Percentiles rank a stretch among this genome's conserved stretches.
Evolutionary conservation across 1,139 yeast species (phyloP).

Genomic region (Zygosaccharomyces sapae): DNA sequence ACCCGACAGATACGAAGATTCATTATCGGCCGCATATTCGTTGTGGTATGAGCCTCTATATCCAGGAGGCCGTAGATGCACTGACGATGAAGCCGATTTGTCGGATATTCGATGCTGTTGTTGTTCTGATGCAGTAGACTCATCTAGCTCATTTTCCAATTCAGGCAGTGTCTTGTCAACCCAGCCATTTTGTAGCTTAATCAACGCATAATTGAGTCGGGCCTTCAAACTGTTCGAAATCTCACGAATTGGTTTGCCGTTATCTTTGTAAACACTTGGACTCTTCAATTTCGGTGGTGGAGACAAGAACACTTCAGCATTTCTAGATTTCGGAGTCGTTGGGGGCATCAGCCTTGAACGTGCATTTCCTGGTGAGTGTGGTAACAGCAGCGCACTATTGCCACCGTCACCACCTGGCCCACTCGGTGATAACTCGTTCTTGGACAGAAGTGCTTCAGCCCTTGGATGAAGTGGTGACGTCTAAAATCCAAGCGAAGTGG

Average conservation of each 20-base stretch:
- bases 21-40: conserved; percentile 15
- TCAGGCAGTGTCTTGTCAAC: conserved; percentile 39
- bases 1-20: conserved; percentile 2
- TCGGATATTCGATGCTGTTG: not conserved
- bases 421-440: conserved; percentile 7
- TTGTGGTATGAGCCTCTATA: conserved; percentile 10
- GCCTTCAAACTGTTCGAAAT: conserved; percentile 43
- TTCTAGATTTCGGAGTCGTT: conserved; percentile 38
- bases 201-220: conserved; percentile 45
- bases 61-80: conserved; percentile 2
- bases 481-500: conserved; percentile 25
- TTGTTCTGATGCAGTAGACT: not conserved
- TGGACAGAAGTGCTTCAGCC: conserved; percentile 11
- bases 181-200: conserved; percentile 45
- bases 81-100: too few relatives aligned
- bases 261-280: conserved; percentile 35
- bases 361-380: conserved; percentile 21
- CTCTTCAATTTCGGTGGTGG: conserved; percentile 40
- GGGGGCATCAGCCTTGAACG: conserved; percentile 33
- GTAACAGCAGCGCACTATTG: conserved; percentile 11
- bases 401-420: conserved; percentile 6
- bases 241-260: conserved; percentile 39
- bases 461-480: conserved; percentile 26
- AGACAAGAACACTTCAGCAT: conserved; percentile 31
- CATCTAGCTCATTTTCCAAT: conserved; percentile 32